Conservation (phyloP, 345 rosid species). For the Rhizophora mangle region DNA sequence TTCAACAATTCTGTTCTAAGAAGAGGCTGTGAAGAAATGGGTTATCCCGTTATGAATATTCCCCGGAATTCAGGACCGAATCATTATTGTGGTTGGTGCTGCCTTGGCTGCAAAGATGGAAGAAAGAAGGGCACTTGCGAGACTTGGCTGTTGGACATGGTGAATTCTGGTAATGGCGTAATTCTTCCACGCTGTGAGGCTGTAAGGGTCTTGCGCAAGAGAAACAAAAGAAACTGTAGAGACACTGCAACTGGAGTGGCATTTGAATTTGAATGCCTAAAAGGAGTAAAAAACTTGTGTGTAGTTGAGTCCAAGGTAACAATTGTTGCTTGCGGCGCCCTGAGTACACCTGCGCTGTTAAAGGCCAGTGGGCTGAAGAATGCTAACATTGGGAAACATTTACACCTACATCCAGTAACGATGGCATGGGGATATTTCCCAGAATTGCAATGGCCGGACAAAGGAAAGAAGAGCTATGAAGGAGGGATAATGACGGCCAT, state of each 20-base stretch:
- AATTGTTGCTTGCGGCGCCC: conserved; percentile 73
- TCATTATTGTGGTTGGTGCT: conserved; percentile 85
- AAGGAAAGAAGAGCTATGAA: conserved; percentile 57
- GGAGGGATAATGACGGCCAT: conserved; percentile 90
- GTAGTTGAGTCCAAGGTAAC: conserved; percentile 56
- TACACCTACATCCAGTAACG: conserved; percentile 75
- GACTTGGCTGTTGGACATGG: conserved; percentile 87
- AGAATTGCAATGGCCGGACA: conserved; percentile 41
- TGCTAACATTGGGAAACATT: conserved; percentile 56
- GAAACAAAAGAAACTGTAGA: conserved; percentile 24
- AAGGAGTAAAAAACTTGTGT: conserved; percentile 42
- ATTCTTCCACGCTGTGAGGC: conserved; percentile 72
- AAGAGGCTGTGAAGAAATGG: conserved; percentile 71
- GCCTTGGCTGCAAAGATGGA: conserved; percentile 83
- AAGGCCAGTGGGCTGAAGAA: conserved; percentile 61
- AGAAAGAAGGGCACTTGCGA: conserved; percentile 63
- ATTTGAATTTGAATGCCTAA: conserved; percentile 34
- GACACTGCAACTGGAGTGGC: conserved; percentile 52
- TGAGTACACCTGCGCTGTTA: conserved; percentile 55
- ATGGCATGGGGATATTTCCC: conserved; percentile 94
- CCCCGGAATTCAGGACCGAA: conserved; percentile 63
- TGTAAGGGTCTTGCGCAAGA: conserved; percentile 41
- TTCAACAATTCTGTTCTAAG: conserved; percentile 65
- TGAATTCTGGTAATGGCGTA: conserved; percentile 60
- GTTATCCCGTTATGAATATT: conserved; percentile 48